Base-by-base conservation (phyloP, 2,329 filamentous ascomycete genomes). In the Colletotrichum tropicicola region DNA sequence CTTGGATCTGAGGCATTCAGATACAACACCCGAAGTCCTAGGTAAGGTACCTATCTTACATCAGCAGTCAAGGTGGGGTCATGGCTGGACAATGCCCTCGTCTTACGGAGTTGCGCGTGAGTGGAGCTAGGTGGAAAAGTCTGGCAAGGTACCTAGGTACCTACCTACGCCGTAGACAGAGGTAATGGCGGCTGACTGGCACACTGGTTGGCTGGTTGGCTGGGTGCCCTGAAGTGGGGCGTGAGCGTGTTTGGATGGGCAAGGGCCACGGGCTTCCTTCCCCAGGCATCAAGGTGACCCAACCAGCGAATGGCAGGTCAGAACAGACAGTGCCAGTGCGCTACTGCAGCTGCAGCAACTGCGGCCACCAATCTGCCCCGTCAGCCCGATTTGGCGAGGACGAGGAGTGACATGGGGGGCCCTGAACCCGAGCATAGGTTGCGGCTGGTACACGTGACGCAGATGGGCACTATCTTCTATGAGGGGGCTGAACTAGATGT, bases 281-380 rank as follows among this genome's bases (percentile, higher is more conserved):
- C 39, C 48, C 48, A 45, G 57, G 49, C 30, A 39, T 59, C 28
- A 10, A 59, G 28, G 48, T 39, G 12, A 30, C 15, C 57, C 32
- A 19, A 12, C 17, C 49, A 30, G 48, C 28, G 37, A 59, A 57
- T 57, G 28, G 23, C 4, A 37, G 21, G 6, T n/a, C 41, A 28
- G 53, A 32, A 21, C 37, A 21, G 35, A 23, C 37, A 43, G 37
- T 21, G 39, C 27, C 37, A 10, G 12, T 35, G 32, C 13, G 32
- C 32, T 35, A 6, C 35, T 59, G 45, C 54, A 63, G 54, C 59
- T 59, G 25, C 35, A 52, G 59, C 59, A 59, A 63, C 54, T 58
- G 52, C 32, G 44, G 52, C 21, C n/a, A 45, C 45, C 17, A 63
- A 45, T 23, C 21, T 44, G 44, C 28, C 47, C 39, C 41, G 21